Base-by-base conservation (phyloP, 768 basidiomycete species). In the Tremella mesenterica region DNA sequence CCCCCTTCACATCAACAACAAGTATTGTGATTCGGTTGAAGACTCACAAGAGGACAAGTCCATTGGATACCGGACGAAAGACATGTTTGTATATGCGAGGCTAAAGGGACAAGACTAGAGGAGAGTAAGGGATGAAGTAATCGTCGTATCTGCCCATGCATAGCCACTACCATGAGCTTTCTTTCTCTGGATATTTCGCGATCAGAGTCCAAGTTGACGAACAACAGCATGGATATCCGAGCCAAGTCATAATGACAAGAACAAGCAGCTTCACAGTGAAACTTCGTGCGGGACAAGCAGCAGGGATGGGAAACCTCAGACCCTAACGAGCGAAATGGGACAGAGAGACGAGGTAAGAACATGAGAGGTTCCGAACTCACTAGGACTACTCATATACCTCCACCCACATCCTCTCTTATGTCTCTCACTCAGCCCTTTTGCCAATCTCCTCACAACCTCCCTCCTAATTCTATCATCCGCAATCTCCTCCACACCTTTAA, bases 321-420 rank as follows among this genome's bases (percentile, higher is more conserved):
- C n/a, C n/a, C n/a, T n/a, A n/a, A n/a, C n/a, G 12, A 64, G 53
- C 9, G 53, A 30, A 14, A 48, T 62, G 63, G 29, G 4, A 12
- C 20, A n/a, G 49, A 41, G 38, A 41, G 36, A 9, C 26, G 27
- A 20, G 13, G 7, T 21, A 16, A 8, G 31, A 13, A 10, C 5
- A n/a, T 34, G n/a, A n/a, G 2, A 18, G 3, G 38, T 50, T n/a
- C 31, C 29, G 30, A 36, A 38, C 47, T 31, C 53, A 62, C 64
- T 52, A 33, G 64, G 57, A 46, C 48, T 53, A 18, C 28, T 27
- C 23, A 48, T 27, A 1, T 61, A 46, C 29, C 56, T 54, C 67
- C 67, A 69, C 7, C 60, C 44, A 48, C 67, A 69, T 4, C 53
- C 58, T 12, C 20, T 23, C 47, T 31, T 39, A 58, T 69, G 67